Base-by-base conservation (phyloP, 768 basidiomycete genomes). In the Suillus tomentosus region DNA sequence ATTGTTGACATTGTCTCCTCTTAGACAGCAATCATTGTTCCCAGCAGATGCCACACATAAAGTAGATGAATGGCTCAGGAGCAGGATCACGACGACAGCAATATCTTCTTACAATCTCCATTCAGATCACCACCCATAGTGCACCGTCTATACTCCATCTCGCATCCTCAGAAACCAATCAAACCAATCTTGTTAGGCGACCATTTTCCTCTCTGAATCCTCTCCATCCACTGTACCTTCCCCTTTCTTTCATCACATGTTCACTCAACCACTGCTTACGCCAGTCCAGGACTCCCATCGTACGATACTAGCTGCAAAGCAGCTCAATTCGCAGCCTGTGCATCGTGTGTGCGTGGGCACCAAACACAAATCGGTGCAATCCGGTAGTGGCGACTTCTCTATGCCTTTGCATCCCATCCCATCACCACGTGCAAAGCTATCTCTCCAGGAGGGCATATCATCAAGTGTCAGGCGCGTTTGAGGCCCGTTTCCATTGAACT, bases 381-480 rank as follows among this genome's bases (percentile, higher is more conserved):
- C 77, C 76, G 59, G 81, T 74, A 66, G 81, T 39, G 56, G 56
- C 17, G 56, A 57, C 78, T 86, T 66, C 77, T 78, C 79, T 50
- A 90, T 88, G 11, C 89, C 89, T 5, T 80, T 86, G 11, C 83
- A 82, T 22, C 81, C 83, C 43, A 75, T 63, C 58, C 71, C 79
- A 15, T 58, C 39, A 2, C 39, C 57, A 58, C 39, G 10, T 58
- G 39, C 57, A 79, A 87, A 65, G 86, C 85, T 1, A 80, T 92
- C 64, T 92, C 90, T 0, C 91, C 91, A 3, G 89, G 89, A 14
- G 91, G 90, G 0, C 91, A 91, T 74, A 79, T 93, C 62, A 83
- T 80, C 48, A 92, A 93, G 74, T 82, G 90, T 63, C 85, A 90
- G 13, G 90, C 90, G 1, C 85, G 88, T 13, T 86, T 88, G 36